These are phyloP conservation scores for Madurella mycetomatis DNA, from an alignment of 2,329 filamentous ascomycete genomes.

Conservation along the genomic window DNA sequence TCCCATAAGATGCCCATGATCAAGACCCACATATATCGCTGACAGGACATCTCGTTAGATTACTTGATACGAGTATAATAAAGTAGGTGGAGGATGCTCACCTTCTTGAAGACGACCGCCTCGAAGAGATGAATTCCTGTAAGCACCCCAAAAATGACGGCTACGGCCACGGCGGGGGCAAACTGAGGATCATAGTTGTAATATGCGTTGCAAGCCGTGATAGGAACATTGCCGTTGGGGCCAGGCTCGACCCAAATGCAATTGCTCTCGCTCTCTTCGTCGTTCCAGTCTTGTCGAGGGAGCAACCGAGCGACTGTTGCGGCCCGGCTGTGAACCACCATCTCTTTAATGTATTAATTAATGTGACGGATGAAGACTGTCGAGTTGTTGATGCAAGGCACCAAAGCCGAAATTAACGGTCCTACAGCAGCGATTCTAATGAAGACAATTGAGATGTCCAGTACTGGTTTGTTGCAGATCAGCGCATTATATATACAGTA, in stretches of 20 bases:
- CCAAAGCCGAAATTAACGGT: no score
- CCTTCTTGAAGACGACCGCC: slow-evolving; percentile 24
- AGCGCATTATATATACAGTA: no score
- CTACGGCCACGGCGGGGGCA: slow-evolving; percentile 26
- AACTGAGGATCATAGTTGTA: slow-evolving; percentile 29
- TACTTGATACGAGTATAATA: no score
- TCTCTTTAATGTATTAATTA: no score
- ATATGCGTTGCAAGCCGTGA: slow-evolving; percentile 28
- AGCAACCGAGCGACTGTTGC: no score
- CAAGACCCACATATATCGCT: slow-evolving; percentile 33
- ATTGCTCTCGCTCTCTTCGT: not conserved
- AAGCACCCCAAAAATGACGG: slow-evolving; percentile 26
- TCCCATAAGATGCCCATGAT: slow-evolving; percentile 40
- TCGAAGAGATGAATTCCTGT: slow-evolving; percentile 24
- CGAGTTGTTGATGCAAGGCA: no score
- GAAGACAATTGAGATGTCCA: no score
- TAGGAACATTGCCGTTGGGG: slow-evolving; percentile 26
- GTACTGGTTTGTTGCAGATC: no score
- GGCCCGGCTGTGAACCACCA: no score
- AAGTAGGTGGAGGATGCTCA: not conserved
- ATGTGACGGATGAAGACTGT: no score
- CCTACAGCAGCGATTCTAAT: no score
- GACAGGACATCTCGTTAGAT: not conserved
- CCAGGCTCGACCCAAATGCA: slow-evolving; percentile 11
- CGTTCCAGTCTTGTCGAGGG: not conserved